Evolutionary conservation across 1,284 basidiomycete genomes (phyloP), one percentile per base, ranked within the genome.

Genomic region (Meira miltonrushii): DNA sequence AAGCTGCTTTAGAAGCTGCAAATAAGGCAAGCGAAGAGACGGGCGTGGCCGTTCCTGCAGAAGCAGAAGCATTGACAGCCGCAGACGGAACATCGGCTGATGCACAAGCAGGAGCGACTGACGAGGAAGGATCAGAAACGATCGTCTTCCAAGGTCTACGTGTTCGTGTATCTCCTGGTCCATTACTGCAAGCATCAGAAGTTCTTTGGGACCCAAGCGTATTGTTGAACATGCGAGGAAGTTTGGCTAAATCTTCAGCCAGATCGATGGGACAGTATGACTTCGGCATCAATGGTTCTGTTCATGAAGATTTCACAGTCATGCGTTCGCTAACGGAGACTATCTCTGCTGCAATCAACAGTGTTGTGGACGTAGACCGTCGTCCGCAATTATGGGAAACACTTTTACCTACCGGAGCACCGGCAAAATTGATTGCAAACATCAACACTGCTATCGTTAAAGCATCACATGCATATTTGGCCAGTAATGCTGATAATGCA

Each of bases 1-100:
- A 87, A 68, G 87, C 87, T 0, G 85, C 89, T 39, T 88, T 91
- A 62, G 89, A 90, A 75, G 85, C 84, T 60, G 86, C 85, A 17
- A 59, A 58, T 12, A 55, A 58, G 21, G 60, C 54, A 12, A 60
- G 62, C 13, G 65, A 62, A 52, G 55, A 61, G 37, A 51, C 44
- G 2, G 28, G 28, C 28, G 28, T 33, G 3, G 3, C 28, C 28
- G 28, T 33, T 33, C 28, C 28, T 8, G 28, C 28, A 33, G 38
- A 53, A 53, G 50, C 38, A 38, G 28, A 53, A 13, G 21, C 8
- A 39, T n/a, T n/a, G 5, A 38, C 28, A 8, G 50, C 50, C 17
- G 21, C 50, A 17, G 19, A 17, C 23, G 50, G 28, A 37, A n/a
- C 17, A 39, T 19, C 17, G 8, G 50, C 3, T n/a, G 3, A 39